These are phyloP conservation scores for Prunus persica DNA, from an alignment of 306 rosid genomes.

Conservation along the genomic window DNA sequence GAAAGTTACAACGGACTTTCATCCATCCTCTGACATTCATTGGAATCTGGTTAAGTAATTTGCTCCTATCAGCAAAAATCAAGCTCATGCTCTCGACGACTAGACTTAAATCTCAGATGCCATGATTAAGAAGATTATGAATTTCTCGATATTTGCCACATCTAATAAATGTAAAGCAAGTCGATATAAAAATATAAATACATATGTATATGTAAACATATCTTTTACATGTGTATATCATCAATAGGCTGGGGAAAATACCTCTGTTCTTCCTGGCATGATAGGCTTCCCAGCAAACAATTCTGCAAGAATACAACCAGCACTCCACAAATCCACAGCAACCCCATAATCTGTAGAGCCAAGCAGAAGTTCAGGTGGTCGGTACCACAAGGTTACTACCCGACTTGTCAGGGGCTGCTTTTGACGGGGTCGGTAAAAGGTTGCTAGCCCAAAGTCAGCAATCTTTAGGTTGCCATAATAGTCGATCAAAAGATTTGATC, in stretches of 20 bases:
- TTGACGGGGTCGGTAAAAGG: conserved; percentile 41
- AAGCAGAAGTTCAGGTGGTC: conserved; percentile 89
- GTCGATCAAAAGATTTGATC: conserved; percentile 75
- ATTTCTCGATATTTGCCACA: not conserved
- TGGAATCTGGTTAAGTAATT: not conserved
- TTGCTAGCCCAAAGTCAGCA: conserved; percentile 84
- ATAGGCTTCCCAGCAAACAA: conserved; percentile 77
- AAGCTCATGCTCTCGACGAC: not conserved
- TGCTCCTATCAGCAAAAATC: not conserved
- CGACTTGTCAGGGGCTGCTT: conserved; percentile 82
- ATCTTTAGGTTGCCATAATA: conserved; percentile 69
- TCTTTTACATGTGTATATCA: not conserved
- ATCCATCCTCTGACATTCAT: not conserved
- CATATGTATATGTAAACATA: not conserved
- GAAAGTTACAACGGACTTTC: not conserved
- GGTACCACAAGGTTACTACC: conserved; percentile 86
- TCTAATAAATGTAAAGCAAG: not conserved
- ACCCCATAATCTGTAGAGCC: conserved; percentile 72
- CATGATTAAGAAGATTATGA: not conserved
- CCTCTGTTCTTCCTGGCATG: conserved; percentile 93
- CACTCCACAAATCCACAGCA: conserved; percentile 85
- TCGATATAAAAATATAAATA: not conserved
- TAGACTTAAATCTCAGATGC: not conserved
- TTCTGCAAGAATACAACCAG: conserved; percentile 89
- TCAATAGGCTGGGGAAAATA: conserved; percentile 25